Percentiles rank a stretch among this genome's conserved stretches.
phyloP scores from a whole-genome alignment of 129 eudicot genomes.

The Pulicaria dysenterica region DNA sequence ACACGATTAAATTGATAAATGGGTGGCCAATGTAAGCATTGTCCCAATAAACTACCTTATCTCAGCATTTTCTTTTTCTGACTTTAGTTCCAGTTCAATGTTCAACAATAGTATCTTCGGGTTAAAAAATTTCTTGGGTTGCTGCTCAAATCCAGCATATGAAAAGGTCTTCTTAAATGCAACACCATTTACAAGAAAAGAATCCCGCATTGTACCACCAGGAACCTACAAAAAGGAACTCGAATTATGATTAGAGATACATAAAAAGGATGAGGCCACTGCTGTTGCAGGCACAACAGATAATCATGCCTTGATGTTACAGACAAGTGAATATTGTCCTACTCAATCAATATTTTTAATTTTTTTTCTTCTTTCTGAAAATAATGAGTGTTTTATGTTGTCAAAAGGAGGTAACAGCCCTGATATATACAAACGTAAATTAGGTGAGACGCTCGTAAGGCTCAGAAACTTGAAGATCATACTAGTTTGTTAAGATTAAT shows the following conservation, averaged over 20 bases:
- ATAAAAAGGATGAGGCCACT: constrained; percentile 5
- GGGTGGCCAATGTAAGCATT: too few species aligned
- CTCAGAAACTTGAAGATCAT: background rate
- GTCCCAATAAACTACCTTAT: constrained; percentile 54
- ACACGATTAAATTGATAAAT: too few species aligned
- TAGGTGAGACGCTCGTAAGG: background rate
- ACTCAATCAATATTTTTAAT: background rate
- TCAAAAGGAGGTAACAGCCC: background rate
- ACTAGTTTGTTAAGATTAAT: background rate
- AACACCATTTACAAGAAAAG: constrained; percentile 94
- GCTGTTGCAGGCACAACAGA: background rate
- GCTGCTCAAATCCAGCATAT: constrained; percentile 99
- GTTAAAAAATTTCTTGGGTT: constrained; percentile 82
- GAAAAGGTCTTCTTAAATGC: constrained; percentile 98
- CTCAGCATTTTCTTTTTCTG: constrained; percentile 99
- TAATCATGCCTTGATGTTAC: background rate
- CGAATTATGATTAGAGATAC: constrained; percentile 4
- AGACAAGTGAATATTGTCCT: background rate
- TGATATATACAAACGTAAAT: background rate
- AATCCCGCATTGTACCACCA: constrained; percentile 96
- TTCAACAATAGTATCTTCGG: constrained; percentile 87
- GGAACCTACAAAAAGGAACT: constrained; percentile 61
- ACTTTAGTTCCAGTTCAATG: constrained; percentile 92
- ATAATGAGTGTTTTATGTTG: background rate
- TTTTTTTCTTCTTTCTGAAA: background rate